Conservation (phyloP, 257 asterid species). For the Verbascum thapsus region DNA sequence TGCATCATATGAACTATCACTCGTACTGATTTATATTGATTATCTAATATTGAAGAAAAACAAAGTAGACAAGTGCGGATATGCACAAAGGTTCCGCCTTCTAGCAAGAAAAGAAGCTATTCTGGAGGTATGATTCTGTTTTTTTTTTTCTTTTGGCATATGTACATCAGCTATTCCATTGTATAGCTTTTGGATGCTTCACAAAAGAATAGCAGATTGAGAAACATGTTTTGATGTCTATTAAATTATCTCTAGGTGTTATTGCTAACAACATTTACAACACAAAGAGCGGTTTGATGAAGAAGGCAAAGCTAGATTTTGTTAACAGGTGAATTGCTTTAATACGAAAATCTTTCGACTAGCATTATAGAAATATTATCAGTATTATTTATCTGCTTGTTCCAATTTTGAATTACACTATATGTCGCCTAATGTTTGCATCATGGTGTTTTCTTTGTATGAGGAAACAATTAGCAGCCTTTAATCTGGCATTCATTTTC, state of each 20-base stretch:
- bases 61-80: slow-evolving; percentile 78
- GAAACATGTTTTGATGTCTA: not conserved
- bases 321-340: slow-evolving; percentile 59
- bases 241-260: slow-evolving; percentile 36
- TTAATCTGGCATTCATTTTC: slow-evolving; percentile 16
- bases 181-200: not conserved
- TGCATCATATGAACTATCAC: slow-evolving; percentile 3
- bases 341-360: not conserved
- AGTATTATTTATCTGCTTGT: not conserved
- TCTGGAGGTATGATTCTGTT: slow-evolving; percentile 69
- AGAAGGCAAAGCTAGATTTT: slow-evolving; percentile 86
- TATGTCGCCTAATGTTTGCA: slow-evolving; percentile 8
- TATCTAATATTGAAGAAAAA: slow-evolving; percentile 50
- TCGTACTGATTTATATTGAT: slow-evolving; percentile 12
- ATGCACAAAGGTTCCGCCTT: slow-evolving; percentile 89
- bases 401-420: not conserved
- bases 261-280: slow-evolving; percentile 53
- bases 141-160: slow-evolving; percentile 24
- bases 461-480: not conserved
- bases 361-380: not conserved
- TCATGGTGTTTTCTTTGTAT: not conserved
- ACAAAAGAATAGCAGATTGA: not conserved
- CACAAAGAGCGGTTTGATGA: slow-evolving; percentile 79
- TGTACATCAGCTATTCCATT: not conserved
- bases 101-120: slow-evolving; percentile 68